Evolutionary conservation across 2,329 filamentous ascomycete species (phyloP).

Genomic region (Hypoxylon sp.): DNA sequence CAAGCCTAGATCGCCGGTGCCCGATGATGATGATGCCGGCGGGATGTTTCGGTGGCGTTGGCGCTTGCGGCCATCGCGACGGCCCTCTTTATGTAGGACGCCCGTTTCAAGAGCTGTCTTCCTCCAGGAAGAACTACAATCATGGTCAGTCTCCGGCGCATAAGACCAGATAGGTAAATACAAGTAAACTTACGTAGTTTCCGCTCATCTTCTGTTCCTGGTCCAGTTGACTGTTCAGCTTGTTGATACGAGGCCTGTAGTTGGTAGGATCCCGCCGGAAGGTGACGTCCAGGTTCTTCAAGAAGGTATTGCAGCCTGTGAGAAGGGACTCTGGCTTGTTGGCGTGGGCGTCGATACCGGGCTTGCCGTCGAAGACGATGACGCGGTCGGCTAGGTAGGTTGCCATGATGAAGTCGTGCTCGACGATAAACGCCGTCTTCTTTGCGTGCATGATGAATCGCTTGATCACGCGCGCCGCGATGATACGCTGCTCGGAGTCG

Average conservation of each 20-base stretch:
- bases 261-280: slow-evolving; percentile 98
- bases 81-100: slow-evolving; percentile 56
- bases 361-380: slow-evolving; percentile 96
- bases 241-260: slow-evolving; percentile 98
- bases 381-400: slow-evolving; percentile 82
- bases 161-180: slow-evolving; percentile 2
- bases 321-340: slow-evolving; percentile 91
- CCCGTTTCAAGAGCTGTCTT: slow-evolving; percentile 70
- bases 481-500: slow-evolving; percentile 98
- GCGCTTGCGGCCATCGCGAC: slow-evolving; percentile 33
- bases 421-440: slow-evolving; percentile 98
- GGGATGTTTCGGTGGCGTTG: slow-evolving; percentile 48
- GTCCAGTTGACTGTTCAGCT: slow-evolving; percentile 92
- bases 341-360: slow-evolving; percentile 85
- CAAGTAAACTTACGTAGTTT: slow-evolving; percentile 76
- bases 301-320: slow-evolving; percentile 94
- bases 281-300: slow-evolving; percentile 96
- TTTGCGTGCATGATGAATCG: slow-evolving; percentile 99
- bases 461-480: slow-evolving; percentile 97
- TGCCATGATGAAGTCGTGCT: slow-evolving; percentile 99
- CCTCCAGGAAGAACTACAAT: slow-evolving; percentile 90
- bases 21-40: slow-evolving; percentile 54
- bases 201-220: slow-evolving; percentile 94
- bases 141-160: slow-evolving; percentile 25
- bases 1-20: slow-evolving; percentile 61